Conservation (phyloP, 2,329 filamentous ascomycete genomes). For the Ceratocystis eucalypticola region DNA sequence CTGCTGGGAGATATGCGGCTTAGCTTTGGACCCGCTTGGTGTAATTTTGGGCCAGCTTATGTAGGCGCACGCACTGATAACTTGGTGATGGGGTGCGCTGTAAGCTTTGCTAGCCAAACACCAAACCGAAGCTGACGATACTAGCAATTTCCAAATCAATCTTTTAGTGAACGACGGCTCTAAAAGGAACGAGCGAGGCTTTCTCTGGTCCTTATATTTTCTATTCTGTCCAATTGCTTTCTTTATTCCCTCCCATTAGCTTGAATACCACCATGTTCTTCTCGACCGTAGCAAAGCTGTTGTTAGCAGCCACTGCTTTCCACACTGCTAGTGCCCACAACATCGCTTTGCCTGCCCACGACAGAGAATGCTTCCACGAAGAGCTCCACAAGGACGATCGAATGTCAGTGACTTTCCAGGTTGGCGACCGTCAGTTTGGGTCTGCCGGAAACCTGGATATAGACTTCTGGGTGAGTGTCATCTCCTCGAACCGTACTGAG, state of each 20-base stretch:
- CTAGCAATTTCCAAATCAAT: background rate
- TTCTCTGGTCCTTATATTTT: conserved; percentile 7
- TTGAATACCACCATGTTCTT: conserved; percentile 30
- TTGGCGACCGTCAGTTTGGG: conserved; percentile 91
- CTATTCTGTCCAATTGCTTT: background rate
- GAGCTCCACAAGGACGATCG: conserved; percentile 81
- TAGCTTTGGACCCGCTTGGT: conserved; percentile 1
- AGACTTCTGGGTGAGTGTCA: conserved; percentile 75
- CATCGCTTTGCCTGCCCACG: conserved; percentile 86
- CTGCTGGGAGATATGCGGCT: background rate
- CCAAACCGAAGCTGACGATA: conserved; percentile 6
- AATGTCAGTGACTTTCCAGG: conserved; percentile 98
- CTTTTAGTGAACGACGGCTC: background rate
- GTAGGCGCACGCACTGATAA: background rate
- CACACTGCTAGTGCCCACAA: conserved; percentile 70
- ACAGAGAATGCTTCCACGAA: conserved; percentile 96
- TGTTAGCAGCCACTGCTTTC: conserved; percentile 31
- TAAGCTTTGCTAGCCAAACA: background rate
- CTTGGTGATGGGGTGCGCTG: background rate
- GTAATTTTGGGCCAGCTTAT: background rate
- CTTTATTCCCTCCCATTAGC: background rate
- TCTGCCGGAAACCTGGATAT: conserved; percentile 88
- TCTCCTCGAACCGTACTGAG: background rate
- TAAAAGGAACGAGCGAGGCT: background rate
- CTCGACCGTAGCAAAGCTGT: conserved; percentile 32